A percentile compares a stretch with the other conserved stretches of the same genome.
phyloP scores from a whole-genome alignment of 2,329 filamentous ascomycete genomes.

The Neonectria ditissima region DNA sequence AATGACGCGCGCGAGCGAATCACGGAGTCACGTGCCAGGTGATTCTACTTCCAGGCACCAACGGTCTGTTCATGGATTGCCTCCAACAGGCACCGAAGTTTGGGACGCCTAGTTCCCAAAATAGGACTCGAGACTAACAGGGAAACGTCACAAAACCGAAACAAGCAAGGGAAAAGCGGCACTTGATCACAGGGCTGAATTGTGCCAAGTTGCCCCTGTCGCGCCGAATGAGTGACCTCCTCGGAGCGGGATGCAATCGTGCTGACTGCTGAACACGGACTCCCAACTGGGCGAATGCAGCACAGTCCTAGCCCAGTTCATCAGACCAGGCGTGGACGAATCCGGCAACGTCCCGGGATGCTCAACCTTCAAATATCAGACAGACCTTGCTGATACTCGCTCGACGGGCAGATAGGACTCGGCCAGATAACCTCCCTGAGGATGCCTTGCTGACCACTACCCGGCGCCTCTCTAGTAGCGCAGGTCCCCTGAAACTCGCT shows the following conservation, averaged over 20 bases:
- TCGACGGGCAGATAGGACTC: background rate
- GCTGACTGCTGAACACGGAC: conserved; percentile 10
- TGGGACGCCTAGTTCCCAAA: background rate
- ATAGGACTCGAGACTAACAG: background rate
- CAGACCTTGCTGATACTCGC: background rate
- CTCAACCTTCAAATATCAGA: background rate
- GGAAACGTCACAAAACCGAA: conserved; percentile 1
- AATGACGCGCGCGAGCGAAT: conserved; percentile 35
- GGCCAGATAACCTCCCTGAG: background rate
- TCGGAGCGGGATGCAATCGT: background rate
- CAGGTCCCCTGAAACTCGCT: conserved; percentile 37
- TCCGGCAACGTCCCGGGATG: conserved; percentile 2
- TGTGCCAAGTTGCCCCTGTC: conserved; percentile 8
- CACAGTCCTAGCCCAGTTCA: background rate
- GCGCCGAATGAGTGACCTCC: background rate
- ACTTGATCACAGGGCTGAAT: background rate
- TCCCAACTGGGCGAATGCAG: conserved; percentile 8
- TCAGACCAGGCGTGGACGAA: conserved; percentile 5
- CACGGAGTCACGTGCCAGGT: conserved; percentile 44
- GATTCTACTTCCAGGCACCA: conserved; percentile 19
- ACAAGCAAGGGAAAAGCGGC: background rate
- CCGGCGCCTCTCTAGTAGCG: conserved; percentile 17
- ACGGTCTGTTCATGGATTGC: conserved; percentile 9
- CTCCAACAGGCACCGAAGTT: conserved; percentile 19
- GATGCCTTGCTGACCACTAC: background rate